phyloP scores from a whole-genome alignment of 23 red algal species.

The Agarophyton chilense region DNA sequence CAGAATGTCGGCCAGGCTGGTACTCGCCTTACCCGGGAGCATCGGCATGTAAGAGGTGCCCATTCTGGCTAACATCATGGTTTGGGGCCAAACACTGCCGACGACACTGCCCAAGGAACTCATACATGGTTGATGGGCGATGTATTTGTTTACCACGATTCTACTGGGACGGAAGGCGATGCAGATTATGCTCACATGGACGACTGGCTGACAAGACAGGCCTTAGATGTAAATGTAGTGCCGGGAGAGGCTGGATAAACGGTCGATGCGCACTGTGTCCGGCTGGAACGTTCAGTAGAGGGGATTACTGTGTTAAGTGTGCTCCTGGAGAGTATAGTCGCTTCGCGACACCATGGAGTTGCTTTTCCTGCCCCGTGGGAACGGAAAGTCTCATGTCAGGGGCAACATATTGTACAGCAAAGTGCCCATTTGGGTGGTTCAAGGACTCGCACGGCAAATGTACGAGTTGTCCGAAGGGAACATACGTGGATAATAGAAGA shows the following conservation, averaged over 20 bases:
- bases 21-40: background rate
- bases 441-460: slow-evolving; percentile 4
- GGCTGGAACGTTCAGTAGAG: slow-evolving; percentile 13
- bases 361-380: background rate
- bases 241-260: slow-evolving; percentile 4
- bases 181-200: background rate
- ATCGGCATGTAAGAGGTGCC: background rate
- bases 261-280: background rate
- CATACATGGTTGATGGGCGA: slow-evolving; percentile 4
- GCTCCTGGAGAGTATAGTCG: slow-evolving; percentile 19
- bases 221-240: slow-evolving; percentile 11
- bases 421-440: slow-evolving; percentile 22
- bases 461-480: slow-evolving; percentile 17
- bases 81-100: slow-evolving; percentile 8
- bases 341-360: background rate
- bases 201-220: slow-evolving; percentile 10
- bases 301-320: slow-evolving; percentile 1
- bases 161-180: slow-evolving; percentile 16
- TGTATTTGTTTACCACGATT: background rate
- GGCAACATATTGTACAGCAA: slow-evolving; percentile 16
- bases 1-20: background rate
- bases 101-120: slow-evolving; percentile 2
- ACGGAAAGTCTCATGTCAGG: slow-evolving; percentile 4
- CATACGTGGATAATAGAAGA: background rate
- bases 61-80: slow-evolving; percentile 26